These are phyloP conservation scores for Metschnikowia santaceciliae DNA, from an alignment of 805 yeast genomes.

Conservation along the genomic window DNA sequence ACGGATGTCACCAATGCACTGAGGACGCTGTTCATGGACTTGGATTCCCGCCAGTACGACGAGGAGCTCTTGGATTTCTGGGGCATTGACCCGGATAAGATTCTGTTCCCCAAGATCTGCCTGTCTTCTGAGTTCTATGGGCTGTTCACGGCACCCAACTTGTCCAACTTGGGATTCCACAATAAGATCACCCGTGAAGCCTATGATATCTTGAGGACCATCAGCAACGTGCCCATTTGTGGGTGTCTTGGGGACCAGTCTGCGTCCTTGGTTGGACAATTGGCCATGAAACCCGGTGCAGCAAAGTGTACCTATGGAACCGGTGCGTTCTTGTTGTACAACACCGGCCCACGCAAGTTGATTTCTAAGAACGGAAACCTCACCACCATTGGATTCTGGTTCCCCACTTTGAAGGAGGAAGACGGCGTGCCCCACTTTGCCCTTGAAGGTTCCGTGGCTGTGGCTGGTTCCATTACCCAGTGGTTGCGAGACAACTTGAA, in stretches of 20 bases:
- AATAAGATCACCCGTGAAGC: conserved; percentile 51
- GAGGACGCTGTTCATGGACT: conserved; percentile 85
- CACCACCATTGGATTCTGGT: conserved; percentile 89
- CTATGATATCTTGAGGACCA: conserved; percentile 42
- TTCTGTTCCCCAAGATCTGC: conserved; percentile 70
- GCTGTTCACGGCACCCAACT: conserved; percentile 57
- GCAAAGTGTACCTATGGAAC: conserved; percentile 97
- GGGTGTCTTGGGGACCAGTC: conserved; percentile 95
- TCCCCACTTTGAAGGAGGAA: conserved; percentile 56
- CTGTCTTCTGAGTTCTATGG: conserved; percentile 81
- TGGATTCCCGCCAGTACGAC: conserved; percentile 72
- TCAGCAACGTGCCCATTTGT: conserved; percentile 67
- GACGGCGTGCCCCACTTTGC: conserved; percentile 72
- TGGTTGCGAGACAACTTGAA: conserved; percentile 92
- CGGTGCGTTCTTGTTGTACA: conserved; percentile 86
- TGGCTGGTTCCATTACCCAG: conserved; percentile 90
- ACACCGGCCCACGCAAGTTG: conserved; percentile 73
- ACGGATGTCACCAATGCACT: conserved; percentile 92
- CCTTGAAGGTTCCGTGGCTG: conserved; percentile 93
- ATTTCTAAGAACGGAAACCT: conserved; percentile 76
- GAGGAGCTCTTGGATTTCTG: conserved; percentile 70
- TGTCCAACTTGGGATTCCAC: conserved; percentile 48
- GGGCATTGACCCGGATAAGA: conserved; percentile 65
- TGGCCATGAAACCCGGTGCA: conserved; percentile 76
- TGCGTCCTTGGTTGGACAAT: conserved; percentile 89